Conservation (phyloP, 2,329 filamentous ascomycete species). For the Hirsutella minnesotensis region DNA sequence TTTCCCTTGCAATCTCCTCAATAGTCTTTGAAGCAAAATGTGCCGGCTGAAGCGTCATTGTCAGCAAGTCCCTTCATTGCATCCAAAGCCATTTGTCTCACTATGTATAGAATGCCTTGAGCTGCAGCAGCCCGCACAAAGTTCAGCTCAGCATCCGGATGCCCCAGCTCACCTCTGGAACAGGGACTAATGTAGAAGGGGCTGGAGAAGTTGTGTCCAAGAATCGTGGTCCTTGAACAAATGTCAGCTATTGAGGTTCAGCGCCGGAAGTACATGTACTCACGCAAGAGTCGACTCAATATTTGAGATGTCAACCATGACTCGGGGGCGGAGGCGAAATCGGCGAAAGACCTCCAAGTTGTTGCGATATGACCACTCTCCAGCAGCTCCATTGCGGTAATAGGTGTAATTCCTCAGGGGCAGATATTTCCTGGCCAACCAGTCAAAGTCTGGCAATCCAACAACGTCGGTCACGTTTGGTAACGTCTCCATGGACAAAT, state of each 20-base stretch:
- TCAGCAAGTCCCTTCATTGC: no score
- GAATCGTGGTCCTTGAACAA: constrained; percentile 29
- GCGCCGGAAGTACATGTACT: constrained; percentile 1
- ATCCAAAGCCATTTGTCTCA: constrained; percentile 4
- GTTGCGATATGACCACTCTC: constrained; percentile 44
- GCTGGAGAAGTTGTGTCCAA: constrained; percentile 39
- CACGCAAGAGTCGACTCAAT: constrained; percentile 25
- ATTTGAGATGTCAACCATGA: constrained; percentile 36
- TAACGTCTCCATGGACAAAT: constrained; percentile 22
- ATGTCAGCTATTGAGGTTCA: constrained; percentile 3
- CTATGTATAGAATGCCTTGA: constrained; percentile 39
- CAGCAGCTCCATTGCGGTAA: constrained; percentile 42
- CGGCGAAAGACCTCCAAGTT: constrained; percentile 42
- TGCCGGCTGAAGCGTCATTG: no score
- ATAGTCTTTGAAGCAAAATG: constrained; percentile 20
- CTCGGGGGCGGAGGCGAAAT: constrained; percentile 34
- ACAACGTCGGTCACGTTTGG: constrained; percentile 31
- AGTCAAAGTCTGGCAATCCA: constrained; percentile 42
- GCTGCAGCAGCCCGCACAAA: constrained; percentile 35
- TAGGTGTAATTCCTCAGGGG: constrained; percentile 38
- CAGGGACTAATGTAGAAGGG: constrained; percentile 44
- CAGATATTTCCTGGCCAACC: constrained; percentile 35
- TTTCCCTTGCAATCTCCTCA: constrained; percentile 24
- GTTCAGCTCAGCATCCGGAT: constrained; percentile 35
- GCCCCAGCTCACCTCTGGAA: constrained; percentile 30